Evolutionary conservation across 202 grass and related monocot genomes (phyloP), one percentile per base, ranked within the genome.

Genomic region (Carex sylvatica): DNA sequence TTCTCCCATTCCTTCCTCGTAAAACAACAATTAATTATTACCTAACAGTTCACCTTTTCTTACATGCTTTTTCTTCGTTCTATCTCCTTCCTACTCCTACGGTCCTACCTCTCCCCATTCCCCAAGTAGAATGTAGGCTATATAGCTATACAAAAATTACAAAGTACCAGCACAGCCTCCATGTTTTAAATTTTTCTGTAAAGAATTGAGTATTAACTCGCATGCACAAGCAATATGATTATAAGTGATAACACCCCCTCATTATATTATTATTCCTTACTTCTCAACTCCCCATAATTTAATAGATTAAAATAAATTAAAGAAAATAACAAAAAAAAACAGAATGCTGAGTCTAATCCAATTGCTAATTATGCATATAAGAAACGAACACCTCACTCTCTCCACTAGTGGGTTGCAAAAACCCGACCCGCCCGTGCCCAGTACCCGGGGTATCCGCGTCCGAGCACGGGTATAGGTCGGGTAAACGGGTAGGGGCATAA

Each of bases 11-110:
- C 36, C 62, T 52, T 81, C 36, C 62, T 82, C 20, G 79, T 53
- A 68, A 82, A 82, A 65, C 24, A 30, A 40, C 62, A 60, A 54
- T 64, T 81, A 66, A 65, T 81, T 80, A 80, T 80, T 76, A 76
- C 51, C 15, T 55, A 28, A 23, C 4, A 0, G 63, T 22, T 46
- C 3, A 52, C 12, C 46, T 74, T 74, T 74, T 54, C 55, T 74
- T 54, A 74, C 71, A 55, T 31, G 47, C 72, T 31, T 68, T 38
- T 68, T 75, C 54, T 75, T 30, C 30, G 23, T 23, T 47, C 52
- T 55, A n/a, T n/a, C 23, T n/a, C 72, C 33, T 35, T 35, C 8
- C 1, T 16, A 31, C 31, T n/a, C n/a, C n/a, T n/a, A n/a, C n/a
- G n/a, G 2, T 38, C 36, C 36, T 8, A 5, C 12, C 23, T 18